Conservation (phyloP, 768 basidiomycete genomes). For the Calocybe cyanea region DNA sequence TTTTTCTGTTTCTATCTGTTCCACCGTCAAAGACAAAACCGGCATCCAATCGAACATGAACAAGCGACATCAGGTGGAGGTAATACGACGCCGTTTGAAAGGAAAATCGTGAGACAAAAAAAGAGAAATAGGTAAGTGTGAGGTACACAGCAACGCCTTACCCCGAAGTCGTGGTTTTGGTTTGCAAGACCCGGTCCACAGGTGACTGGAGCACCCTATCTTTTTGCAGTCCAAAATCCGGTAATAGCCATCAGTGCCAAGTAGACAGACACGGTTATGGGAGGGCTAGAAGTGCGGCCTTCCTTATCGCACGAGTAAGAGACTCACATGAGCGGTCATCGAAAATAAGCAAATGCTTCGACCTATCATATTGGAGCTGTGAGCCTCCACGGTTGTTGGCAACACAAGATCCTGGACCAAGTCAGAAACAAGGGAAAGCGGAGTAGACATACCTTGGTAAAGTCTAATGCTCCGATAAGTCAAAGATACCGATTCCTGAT, state of each 20-base stretch:
- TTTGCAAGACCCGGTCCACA: constrained; percentile 12
- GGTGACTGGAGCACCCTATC: constrained; percentile 13
- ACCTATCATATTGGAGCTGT: too few species aligned
- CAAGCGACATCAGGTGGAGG: constrained; percentile 2
- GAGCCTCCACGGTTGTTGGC: neutral
- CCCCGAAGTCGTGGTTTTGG: constrained; percentile 12
- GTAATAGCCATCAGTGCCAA: constrained; percentile 13
- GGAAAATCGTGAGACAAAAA: constrained; percentile 6
- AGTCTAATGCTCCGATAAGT: constrained; percentile 3
- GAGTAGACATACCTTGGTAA: neutral
- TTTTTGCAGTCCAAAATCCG: constrained; percentile 1
- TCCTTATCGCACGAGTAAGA: constrained; percentile 1
- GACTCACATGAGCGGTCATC: constrained; percentile 1
- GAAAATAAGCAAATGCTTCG: neutral
- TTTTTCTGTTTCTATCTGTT: neutral
- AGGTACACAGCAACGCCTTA: constrained; percentile 4
- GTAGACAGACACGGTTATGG: constrained; percentile 8
- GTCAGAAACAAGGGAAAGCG: neutral
- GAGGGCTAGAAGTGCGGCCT: neutral
- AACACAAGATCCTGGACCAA: neutral
- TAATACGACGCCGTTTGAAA: neutral
- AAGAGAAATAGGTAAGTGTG: constrained; percentile 1
- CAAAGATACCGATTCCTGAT: neutral
- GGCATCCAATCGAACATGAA: constrained; percentile 2
- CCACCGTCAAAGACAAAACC: neutral